A percentile compares a stretch with the other conserved stretches of the same genome.
These are phyloP conservation scores for Sonneratia alba DNA, from an alignment of 345 rosid genomes.

Conservation along the genomic window DNA sequence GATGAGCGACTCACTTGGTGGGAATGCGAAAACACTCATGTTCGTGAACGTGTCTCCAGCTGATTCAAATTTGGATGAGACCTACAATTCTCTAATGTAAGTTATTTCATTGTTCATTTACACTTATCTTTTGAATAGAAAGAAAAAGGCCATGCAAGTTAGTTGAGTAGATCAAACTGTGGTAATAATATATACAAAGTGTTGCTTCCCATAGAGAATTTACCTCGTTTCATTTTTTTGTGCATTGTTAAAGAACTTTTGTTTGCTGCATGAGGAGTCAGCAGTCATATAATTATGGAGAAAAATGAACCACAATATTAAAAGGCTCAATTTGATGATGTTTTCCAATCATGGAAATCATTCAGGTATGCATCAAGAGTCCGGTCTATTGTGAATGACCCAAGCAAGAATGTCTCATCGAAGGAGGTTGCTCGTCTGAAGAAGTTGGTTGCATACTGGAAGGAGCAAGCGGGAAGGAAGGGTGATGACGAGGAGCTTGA, in stretches of 20 bases:
- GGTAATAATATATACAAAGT: no score
- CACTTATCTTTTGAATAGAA: background rate
- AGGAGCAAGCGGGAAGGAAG: slow-evolving; percentile 79
- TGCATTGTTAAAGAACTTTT: no score
- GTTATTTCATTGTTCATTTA: slow-evolving; percentile 6
- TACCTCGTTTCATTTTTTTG: no score
- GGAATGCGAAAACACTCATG: slow-evolving; percentile 96
- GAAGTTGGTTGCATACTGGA: slow-evolving; percentile 76
- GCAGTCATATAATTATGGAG: no score
- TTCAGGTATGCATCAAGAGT: slow-evolving; percentile 90
- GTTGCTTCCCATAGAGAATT: no score
- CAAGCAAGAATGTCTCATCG: slow-evolving; percentile 72
- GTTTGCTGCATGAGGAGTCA: no score
- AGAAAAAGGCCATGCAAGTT: background rate
- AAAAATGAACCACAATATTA: no score
- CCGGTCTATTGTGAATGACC: slow-evolving; percentile 78
- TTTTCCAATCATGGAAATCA: background rate
- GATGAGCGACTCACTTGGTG: slow-evolving; percentile 97
- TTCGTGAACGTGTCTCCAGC: slow-evolving; percentile 88
- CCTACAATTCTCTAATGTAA: slow-evolving; percentile 76
- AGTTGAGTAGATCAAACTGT: no score
- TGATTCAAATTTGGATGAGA: slow-evolving; percentile 84
- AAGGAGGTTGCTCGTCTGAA: slow-evolving; percentile 83
- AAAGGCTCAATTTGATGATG: background rate
- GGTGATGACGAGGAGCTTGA: slow-evolving; percentile 70